Evolutionary conservation across 2,329 filamentous ascomycete species (phyloP).

Genomic region (Coniochaeta sp.): DNA sequence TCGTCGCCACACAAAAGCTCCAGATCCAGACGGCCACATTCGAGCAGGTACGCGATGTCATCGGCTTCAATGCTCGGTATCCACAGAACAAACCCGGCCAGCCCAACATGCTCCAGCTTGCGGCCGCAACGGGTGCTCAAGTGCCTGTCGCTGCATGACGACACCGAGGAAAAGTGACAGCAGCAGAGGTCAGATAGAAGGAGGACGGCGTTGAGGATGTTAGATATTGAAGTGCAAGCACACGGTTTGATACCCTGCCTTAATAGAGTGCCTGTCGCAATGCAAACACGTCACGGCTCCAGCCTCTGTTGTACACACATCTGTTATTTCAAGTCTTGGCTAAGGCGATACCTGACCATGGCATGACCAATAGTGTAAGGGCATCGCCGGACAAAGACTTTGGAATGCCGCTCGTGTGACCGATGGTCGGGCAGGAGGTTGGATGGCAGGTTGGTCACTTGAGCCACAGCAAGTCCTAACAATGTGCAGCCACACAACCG

Average conservation of each 20-base stretch:
- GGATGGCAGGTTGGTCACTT: background rate
- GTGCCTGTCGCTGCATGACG: background rate
- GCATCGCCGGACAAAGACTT: background rate
- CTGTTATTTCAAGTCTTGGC: background rate
- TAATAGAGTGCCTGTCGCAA: background rate
- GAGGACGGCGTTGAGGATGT: background rate
- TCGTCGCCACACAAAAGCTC: constrained; percentile 35
- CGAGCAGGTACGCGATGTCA: constrained; percentile 28
- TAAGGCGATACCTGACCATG: too few relatives aligned
- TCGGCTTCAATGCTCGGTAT: constrained; percentile 40
- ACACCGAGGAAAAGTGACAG: background rate
- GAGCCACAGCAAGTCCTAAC: background rate
- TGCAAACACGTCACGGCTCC: background rate
- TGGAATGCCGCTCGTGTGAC: background rate
- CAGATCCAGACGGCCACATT: constrained; percentile 28
- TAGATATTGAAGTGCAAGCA: background rate
- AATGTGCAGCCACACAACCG: background rate
- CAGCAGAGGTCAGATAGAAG: background rate
- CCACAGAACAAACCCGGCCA: constrained; percentile 33
- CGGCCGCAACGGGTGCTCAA: background rate
- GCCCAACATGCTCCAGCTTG: constrained; percentile 24
- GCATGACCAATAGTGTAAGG: too few relatives aligned
- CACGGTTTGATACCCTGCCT: background rate
- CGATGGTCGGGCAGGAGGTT: background rate
- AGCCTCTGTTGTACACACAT: background rate